phyloP scores from a whole-genome alignment of 2,329 filamentous ascomycete genomes.

The Zarea fungicola region DNA sequence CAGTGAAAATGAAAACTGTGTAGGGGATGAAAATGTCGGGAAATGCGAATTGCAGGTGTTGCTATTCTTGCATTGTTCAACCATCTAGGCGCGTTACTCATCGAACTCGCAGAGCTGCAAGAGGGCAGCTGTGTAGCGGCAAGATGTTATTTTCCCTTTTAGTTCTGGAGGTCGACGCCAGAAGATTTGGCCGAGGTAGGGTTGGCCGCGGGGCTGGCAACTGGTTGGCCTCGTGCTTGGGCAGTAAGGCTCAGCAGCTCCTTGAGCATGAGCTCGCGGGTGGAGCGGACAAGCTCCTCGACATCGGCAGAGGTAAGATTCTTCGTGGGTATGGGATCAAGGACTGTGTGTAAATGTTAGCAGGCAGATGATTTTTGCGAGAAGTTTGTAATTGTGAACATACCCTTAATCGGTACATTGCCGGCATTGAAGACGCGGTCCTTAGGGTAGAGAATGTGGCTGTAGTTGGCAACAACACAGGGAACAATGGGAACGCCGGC shows the following conservation, averaged over 20 bases:
- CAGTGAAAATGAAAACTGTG: neutral
- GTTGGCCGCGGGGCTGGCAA: slow-evolving; percentile 26
- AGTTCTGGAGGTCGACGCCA: slow-evolving; percentile 22
- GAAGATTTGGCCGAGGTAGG: slow-evolving; percentile 19
- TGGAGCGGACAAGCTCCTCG: slow-evolving; percentile 62
- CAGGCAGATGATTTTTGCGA: neutral
- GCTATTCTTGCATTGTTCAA: slow-evolving; percentile 1
- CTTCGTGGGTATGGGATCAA: slow-evolving; percentile 74
- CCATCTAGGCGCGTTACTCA: neutral
- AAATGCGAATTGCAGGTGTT: neutral
- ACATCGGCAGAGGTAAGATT: slow-evolving; percentile 71
- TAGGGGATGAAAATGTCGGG: slow-evolving; percentile 1
- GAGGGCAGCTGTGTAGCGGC: neutral
- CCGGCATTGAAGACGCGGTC: slow-evolving; percentile 61
- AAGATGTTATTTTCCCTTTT: neutral
- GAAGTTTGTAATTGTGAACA: no score
- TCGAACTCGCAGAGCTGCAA: neutral
- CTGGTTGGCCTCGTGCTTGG: slow-evolving; percentile 39
- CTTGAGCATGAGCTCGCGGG: slow-evolving; percentile 69
- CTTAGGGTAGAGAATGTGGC: slow-evolving; percentile 63
- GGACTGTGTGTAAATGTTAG: slow-evolving; percentile 44
- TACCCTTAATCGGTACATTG: slow-evolving; percentile 70
- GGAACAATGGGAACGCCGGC: slow-evolving; percentile 91
- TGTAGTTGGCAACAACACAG: slow-evolving; percentile 75
- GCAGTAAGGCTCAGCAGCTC: slow-evolving; percentile 53